Base-by-base conservation (phyloP, 1,284 basidiomycete genomes). In the Tetrapyrgos nigripes region DNA sequence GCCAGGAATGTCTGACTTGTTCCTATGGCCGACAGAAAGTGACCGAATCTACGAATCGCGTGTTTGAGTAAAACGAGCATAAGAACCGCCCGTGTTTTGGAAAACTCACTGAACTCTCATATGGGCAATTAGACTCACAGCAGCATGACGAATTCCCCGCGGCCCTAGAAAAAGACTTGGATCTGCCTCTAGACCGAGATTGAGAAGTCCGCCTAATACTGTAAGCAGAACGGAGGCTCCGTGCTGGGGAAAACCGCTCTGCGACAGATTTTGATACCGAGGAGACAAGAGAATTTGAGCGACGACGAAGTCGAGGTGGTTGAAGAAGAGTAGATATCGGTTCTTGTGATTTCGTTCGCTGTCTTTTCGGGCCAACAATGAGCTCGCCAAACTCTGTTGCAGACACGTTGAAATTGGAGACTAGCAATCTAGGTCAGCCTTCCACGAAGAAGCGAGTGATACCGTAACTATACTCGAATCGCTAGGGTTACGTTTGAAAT, bases 391-490 rank as follows among this genome's bases (percentile, higher is more conserved):
- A 46, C n/a, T 56, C 50, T 28, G 54, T 37, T 14, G 33, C 35
- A 23, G 56, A 53, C 3, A 52, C 50, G 27, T 58, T 58, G 44
- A 58, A 58, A 19, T 58, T 53, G 31, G 56, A 48, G 27, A 33
- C 56, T 58, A 21, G 4, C 11, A 11, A 31, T 2, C 21, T 3
- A 8, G 19, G 14, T 52, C 10, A 46, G 4, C 9, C 11, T 28
- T 29, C n/a, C n/a, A n/a, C n/a, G n/a, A n/a, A n/a, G n/a, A n/a
- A n/a, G n/a, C n/a, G n/a, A n/a, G n/a, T n/a, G n/a, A n/a, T n/a
- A n/a, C n/a, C n/a, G n/a, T n/a, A n/a, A n/a, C n/a, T n/a, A n/a
- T n/a, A n/a, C n/a, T n/a, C n/a, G n/a, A n/a, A n/a, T n/a, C n/a
- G n/a, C n/a, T n/a, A n/a, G 11, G 13, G 26, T 17, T 19, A 4